Evolutionary conservation across 2,329 filamentous ascomycete genomes (phyloP).

Genomic region (Penicillium hordei): DNA sequence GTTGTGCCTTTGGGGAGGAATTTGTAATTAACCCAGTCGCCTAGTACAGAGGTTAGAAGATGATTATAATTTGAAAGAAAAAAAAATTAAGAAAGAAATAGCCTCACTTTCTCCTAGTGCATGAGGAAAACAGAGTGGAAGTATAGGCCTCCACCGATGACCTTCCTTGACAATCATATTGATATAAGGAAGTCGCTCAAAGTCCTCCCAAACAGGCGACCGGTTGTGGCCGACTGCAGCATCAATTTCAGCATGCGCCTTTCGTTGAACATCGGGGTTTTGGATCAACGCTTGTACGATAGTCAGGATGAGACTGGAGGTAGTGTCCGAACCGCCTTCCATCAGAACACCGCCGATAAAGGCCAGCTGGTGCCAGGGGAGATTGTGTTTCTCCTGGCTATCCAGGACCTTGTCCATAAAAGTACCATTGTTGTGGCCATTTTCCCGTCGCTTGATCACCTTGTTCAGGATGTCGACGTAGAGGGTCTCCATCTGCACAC

Average conservation of each 20-base stretch:
- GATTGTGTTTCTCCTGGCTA: background rate
- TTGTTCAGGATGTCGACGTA: background rate
- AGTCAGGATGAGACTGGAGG: background rate
- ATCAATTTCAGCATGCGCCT: slow-evolving; percentile 4
- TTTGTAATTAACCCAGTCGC: background rate
- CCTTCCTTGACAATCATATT: slow-evolving; percentile 6
- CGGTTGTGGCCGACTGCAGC: background rate
- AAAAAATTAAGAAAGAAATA: background rate
- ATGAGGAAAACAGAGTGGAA: background rate
- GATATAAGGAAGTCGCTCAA: background rate
- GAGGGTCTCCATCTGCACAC: background rate
- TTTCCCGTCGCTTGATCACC: background rate
- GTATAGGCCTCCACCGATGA: slow-evolving; percentile 3
- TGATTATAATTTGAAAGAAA: background rate
- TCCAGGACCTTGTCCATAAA: slow-evolving; percentile 3
- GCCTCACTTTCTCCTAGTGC: background rate
- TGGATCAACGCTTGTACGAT: slow-evolving; percentile 2
- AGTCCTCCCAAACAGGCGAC: background rate
- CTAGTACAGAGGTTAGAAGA: background rate
- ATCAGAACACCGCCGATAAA: slow-evolving; percentile 5
- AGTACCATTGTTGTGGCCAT: background rate
- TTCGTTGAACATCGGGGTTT: background rate
- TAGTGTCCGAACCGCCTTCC: slow-evolving; percentile 3
- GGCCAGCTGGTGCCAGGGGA: background rate
- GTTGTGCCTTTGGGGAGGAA: background rate